Conservation (phyloP, 768 basidiomycete species). For the Scleroderma citrinum region DNA sequence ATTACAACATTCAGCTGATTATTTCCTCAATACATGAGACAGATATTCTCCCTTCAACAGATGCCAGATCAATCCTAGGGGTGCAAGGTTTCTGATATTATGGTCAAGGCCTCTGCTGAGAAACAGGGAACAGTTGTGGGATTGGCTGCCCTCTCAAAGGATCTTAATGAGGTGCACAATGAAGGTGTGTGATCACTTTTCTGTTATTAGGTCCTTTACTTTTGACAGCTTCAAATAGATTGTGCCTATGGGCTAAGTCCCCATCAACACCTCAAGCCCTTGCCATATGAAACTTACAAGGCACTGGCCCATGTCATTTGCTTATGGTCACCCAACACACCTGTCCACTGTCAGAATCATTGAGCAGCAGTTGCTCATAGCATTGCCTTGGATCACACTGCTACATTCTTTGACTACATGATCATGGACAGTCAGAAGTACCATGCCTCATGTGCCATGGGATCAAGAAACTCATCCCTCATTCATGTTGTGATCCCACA, state of each 20-base stretch:
- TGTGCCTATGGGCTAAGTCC: background rate
- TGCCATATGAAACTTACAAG: background rate
- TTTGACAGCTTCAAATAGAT: background rate
- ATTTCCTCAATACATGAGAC: background rate
- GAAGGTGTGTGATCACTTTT: slow-evolving; percentile 17
- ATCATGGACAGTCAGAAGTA: background rate
- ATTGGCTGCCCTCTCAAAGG: slow-evolving; percentile 9
- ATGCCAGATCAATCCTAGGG: too few species aligned
- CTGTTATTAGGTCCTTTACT: too few species aligned
- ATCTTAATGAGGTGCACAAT: slow-evolving; percentile 15
- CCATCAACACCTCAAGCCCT: background rate
- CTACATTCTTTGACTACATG: background rate
- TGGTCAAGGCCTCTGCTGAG: slow-evolving; percentile 13
- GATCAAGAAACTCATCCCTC: background rate
- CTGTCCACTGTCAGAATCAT: background rate
- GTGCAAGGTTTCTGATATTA: background rate
- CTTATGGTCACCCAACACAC: background rate
- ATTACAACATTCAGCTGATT: background rate
- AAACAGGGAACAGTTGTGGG: slow-evolving; percentile 18
- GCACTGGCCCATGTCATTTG: background rate
- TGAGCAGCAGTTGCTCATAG: background rate
- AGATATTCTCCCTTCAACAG: background rate
- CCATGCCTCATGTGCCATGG: background rate
- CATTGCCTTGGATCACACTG: background rate
- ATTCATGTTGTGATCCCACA: background rate